phyloP scores from a whole-genome alignment of 1,284 basidiomycete genomes.

The Tranzscheliella williamsii region DNA sequence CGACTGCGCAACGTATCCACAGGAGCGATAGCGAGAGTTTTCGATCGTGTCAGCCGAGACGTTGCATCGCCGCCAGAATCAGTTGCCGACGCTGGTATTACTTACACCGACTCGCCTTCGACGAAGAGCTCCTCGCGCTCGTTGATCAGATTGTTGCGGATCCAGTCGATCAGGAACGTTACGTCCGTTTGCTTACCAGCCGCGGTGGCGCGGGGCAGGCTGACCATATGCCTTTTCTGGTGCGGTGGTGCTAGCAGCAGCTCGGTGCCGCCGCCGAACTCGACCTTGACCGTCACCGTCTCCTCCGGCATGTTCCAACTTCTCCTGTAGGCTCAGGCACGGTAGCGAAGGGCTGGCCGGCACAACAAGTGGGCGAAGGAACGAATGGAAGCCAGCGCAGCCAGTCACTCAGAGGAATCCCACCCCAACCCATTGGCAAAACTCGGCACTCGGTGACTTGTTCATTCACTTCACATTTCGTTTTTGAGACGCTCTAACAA shows the following conservation, averaged over 20 bases:
- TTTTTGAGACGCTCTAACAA: no score
- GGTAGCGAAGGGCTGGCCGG: no score
- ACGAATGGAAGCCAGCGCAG: no score
- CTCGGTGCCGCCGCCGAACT: conserved; percentile 56
- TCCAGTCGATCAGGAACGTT: conserved; percentile 75
- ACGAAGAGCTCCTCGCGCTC: conserved; percentile 88
- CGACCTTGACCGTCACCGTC: conserved; percentile 32
- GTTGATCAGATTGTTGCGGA: conserved; percentile 76
- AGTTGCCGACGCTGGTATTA: conserved; percentile 33
- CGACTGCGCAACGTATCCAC: conserved; percentile 67
- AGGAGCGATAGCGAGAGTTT: background rate
- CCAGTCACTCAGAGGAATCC: no score
- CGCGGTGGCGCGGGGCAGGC: conserved; percentile 22
- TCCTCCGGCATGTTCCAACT: no score
- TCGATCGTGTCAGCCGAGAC: background rate
- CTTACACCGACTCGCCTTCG: conserved; percentile 84
- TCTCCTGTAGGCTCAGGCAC: no score
- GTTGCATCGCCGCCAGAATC: no score
- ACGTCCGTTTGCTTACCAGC: conserved; percentile 67
- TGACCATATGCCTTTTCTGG: conserved; percentile 46
- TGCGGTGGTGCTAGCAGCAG: conserved; percentile 54
- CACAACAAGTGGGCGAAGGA: no score
- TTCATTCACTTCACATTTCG: no score
- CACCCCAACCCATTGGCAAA: no score
- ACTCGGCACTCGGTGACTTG: no score